Evolutionary conservation across 345 rosid species (phyloP).

Genomic region (Ceriops decandra): DNA sequence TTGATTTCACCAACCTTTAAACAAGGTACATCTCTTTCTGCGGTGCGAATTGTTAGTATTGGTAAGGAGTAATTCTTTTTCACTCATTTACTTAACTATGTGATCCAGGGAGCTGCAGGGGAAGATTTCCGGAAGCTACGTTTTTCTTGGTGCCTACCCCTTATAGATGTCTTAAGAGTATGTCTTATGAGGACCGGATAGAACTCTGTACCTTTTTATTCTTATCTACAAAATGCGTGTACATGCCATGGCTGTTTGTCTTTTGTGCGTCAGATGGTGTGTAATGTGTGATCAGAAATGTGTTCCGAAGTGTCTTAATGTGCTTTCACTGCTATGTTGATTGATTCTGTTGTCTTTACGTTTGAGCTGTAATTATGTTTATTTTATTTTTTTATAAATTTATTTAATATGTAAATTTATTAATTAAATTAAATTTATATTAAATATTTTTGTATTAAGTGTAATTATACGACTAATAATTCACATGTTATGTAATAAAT

Average conservation of each 20-base stretch:
- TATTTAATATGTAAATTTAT: too few relatives aligned
- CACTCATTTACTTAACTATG: neutral
- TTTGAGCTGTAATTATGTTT: too few relatives aligned
- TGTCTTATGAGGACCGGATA: slow-evolving; percentile 7
- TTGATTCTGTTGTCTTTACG: neutral
- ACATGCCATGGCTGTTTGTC: neutral
- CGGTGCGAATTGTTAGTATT: neutral
- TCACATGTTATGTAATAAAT: too few relatives aligned
- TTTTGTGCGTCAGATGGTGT: neutral
- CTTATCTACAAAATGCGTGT: neutral
- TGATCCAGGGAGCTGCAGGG: slow-evolving; percentile 23
- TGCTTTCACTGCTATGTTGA: neutral
- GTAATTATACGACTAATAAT: too few relatives aligned
- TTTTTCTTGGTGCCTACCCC: slow-evolving; percentile 13
- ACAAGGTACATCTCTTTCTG: slow-evolving; percentile 27
- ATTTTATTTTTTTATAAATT: too few relatives aligned
- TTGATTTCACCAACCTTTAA: slow-evolving; percentile 21
- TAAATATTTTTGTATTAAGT: too few relatives aligned
- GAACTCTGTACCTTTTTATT: neutral
- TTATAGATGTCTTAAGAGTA: slow-evolving; percentile 10
- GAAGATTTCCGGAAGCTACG: slow-evolving; percentile 19
- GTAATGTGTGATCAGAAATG: neutral
- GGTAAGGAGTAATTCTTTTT: neutral
- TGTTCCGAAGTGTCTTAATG: neutral
- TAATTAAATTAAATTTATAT: too few relatives aligned